Percentiles rank a stretch among this genome's conserved stretches.
These are phyloP conservation scores for Anaeromyces robustus DNA, from an alignment of 192 early-diverging fungal genomes.

Conservation along the genomic window DNA sequence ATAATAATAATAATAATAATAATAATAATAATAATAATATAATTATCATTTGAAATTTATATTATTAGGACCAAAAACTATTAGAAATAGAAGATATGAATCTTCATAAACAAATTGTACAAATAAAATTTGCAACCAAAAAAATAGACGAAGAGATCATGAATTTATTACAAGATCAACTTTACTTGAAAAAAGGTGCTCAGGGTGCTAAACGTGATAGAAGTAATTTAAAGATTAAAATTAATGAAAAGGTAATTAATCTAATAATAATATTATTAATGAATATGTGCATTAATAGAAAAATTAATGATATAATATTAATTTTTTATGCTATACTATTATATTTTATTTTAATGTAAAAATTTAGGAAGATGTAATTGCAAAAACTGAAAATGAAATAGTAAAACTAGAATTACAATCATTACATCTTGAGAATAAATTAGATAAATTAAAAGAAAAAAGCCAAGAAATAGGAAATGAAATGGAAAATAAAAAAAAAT, in stretches of 20 bases:
- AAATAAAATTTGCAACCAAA: constrained; percentile 9
- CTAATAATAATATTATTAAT: no score
- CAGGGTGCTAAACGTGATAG: constrained; percentile 21
- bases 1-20: background rate
- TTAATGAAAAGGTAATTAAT: constrained; percentile 25
- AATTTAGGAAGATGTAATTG: constrained; percentile 25
- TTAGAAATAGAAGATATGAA: constrained; percentile 27
- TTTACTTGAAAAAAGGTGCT: constrained; percentile 31
- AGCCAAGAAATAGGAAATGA: constrained; percentile 20
- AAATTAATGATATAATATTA: no score
- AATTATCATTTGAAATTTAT: no score
- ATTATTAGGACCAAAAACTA: constrained; percentile 20
- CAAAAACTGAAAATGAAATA: constrained; percentile 31
- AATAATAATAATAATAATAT: background rate
- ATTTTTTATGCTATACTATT: no score
- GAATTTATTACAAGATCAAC: constrained; percentile 33
- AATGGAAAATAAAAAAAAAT: constrained; percentile 23
- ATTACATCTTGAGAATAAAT: constrained; percentile 11
- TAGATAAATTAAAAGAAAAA: constrained; percentile 18
- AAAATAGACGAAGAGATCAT: constrained; percentile 32
- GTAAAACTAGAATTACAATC: constrained; percentile 23
- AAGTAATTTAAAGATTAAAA: constrained; percentile 18
- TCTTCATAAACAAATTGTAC: constrained; percentile 20
- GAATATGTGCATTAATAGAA: no score
- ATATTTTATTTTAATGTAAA: background rate